A percentile compares a stretch with the other conserved stretches of the same genome.
These are phyloP conservation scores for Fagopyrum homotropicum DNA, from an alignment of 148 eudicot species.

Conservation along the genomic window DNA sequence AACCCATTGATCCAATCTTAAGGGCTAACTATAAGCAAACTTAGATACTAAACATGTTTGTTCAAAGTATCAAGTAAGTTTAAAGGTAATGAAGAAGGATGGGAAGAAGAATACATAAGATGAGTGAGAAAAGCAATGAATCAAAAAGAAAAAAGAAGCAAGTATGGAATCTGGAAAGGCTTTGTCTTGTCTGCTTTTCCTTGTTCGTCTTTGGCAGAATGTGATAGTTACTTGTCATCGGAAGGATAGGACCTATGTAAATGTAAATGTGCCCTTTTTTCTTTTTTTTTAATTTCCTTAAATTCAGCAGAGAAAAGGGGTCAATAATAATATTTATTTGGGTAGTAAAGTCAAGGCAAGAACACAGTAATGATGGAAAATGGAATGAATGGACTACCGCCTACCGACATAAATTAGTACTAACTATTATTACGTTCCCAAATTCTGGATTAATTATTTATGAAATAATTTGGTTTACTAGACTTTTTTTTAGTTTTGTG, in stretches of 20 bases:
- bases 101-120: not conserved
- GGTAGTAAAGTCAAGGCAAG: not conserved
- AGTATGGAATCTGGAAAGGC: not conserved
- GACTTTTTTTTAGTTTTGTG: too few species aligned
- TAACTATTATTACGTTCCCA: too few species aligned
- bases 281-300: not conserved
- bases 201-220: not conserved
- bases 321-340: not conserved
- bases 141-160: not conserved
- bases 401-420: not conserved
- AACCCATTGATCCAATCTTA: too few species aligned
- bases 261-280: slow-evolving; percentile 4
- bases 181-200: not conserved
- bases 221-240: not conserved
- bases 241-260: not conserved
- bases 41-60: too few species aligned
- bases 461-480: too few species aligned
- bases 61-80: not conserved
- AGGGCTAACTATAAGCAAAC: too few species aligned
- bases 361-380: not conserved
- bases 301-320: not conserved
- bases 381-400: not conserved
- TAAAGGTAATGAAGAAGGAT: not conserved
- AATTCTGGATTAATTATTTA: too few species aligned
- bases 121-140: not conserved